Percentiles rank a stretch among this genome's conserved stretches.
Evolutionary conservation across 2,329 filamentous ascomycete genomes (phyloP).

Genomic region (Exophiala oligosperma): DNA sequence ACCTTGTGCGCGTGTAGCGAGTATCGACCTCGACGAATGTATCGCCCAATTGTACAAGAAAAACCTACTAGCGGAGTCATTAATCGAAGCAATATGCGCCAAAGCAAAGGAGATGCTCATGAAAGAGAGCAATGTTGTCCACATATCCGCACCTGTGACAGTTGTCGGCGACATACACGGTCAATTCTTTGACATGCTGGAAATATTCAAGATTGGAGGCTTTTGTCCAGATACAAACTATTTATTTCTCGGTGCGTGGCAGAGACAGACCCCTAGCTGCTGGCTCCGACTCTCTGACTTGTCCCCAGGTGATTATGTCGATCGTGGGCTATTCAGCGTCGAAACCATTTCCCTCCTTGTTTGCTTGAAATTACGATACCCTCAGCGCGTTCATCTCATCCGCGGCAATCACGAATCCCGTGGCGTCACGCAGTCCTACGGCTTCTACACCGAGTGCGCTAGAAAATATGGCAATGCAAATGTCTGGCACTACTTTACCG

Average conservation of each 20-base stretch:
- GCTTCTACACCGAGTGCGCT: slow-evolving; percentile 97
- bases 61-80: slow-evolving; percentile 92
- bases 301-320: slow-evolving; percentile 83
- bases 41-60: slow-evolving; percentile 96
- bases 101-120: slow-evolving; percentile 98
- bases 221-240: slow-evolving; percentile 99
- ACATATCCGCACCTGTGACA: slow-evolving; percentile 91
- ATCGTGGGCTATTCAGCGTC: slow-evolving; percentile 96
- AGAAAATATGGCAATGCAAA: slow-evolving; percentile 98
- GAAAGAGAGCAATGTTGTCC: slow-evolving; percentile 99
- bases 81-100: slow-evolving; percentile 98
- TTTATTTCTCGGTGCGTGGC: slow-evolving; percentile 76
- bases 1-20: slow-evolving; percentile 57
- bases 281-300: slow-evolving; percentile 2
- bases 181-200: slow-evolving; percentile 97
- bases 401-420: slow-evolving; percentile 97
- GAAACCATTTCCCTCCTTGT: slow-evolving; percentile 98
- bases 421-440: slow-evolving; percentile 97
- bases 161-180: slow-evolving; percentile 98
- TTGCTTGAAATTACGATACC: slow-evolving; percentile 95
- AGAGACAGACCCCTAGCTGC: not conserved
- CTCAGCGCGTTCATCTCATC: slow-evolving; percentile 91
- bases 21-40: slow-evolving; percentile 97
- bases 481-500: slow-evolving; percentile 99
- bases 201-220: slow-evolving; percentile 98